These are phyloP conservation scores for Cenococcum geophilum DNA, from an alignment of 495 filamentous ascomycete species.

Conservation along the genomic window DNA sequence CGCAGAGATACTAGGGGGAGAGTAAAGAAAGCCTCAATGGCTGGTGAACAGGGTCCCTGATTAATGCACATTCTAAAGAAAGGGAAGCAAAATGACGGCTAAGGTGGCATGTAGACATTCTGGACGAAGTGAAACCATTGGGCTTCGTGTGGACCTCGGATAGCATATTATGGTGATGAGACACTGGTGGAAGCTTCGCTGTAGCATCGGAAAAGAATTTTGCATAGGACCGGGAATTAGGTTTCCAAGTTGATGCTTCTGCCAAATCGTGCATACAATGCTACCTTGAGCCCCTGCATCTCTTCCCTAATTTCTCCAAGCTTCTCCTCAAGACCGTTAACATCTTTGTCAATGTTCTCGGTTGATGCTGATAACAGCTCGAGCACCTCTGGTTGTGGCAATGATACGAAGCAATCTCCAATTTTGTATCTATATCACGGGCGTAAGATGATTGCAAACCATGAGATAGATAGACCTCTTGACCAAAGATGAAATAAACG, in stretches of 20 bases:
- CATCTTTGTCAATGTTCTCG: slow-evolving; percentile 66
- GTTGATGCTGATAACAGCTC: slow-evolving; percentile 67
- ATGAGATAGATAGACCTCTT: not conserved
- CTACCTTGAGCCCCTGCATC: slow-evolving; percentile 80
- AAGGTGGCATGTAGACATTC: too few relatives aligned
- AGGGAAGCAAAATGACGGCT: too few relatives aligned
- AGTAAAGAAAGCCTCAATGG: too few relatives aligned
- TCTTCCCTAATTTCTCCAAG: slow-evolving; percentile 69
- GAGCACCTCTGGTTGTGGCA: slow-evolving; percentile 78
- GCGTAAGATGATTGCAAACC: not conserved
- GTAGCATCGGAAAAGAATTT: not conserved
- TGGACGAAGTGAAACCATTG: too few relatives aligned
- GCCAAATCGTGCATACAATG: slow-evolving; percentile 89
- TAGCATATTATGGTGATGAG: too few relatives aligned
- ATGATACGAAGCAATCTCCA: slow-evolving; percentile 86
- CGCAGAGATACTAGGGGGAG: too few relatives aligned
- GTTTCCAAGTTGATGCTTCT: slow-evolving; percentile 93
- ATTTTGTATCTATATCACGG: slow-evolving; percentile 73
- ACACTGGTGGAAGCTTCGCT: too few relatives aligned
- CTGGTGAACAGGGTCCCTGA: too few relatives aligned
- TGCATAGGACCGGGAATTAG: slow-evolving; percentile 39
- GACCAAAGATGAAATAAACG: slow-evolving; percentile 25
- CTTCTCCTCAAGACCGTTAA: slow-evolving; percentile 68
- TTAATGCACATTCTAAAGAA: too few relatives aligned
- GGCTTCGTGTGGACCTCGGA: too few relatives aligned